A percentile compares a stretch with the other conserved stretches of the same genome.
Conservation (phyloP, 225 moss, liverwort and hornwort species). For the Thuidium tamariscinum region DNA sequence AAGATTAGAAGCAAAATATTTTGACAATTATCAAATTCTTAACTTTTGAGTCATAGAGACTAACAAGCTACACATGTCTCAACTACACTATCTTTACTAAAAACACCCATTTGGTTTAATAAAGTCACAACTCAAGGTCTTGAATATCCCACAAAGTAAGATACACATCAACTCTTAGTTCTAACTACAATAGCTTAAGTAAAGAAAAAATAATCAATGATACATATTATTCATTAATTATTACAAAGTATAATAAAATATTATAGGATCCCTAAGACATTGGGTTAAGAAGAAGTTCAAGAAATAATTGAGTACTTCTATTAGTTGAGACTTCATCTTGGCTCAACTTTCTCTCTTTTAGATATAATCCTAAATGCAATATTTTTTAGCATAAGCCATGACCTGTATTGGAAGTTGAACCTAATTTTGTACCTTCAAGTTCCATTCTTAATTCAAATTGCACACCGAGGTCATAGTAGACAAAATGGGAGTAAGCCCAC, state of each 20-base stretch:
- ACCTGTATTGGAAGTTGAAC: neutral
- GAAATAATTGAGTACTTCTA: too few relatives aligned
- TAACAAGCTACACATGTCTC: neutral
- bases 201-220: neutral
- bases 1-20: neutral
- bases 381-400: neutral
- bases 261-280: accelerated
- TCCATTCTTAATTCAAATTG: neutral
- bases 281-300: neutral
- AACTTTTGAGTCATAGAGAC: neutral
- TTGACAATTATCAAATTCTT: neutral
- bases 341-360: neutral
- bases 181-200: neutral
- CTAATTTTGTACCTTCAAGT: neutral
- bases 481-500: too few relatives aligned
- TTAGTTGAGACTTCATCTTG: neutral
- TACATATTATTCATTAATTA: too few relatives aligned
- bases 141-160: neutral
- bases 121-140: too few relatives aligned
- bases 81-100: neutral
- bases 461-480: neutral
- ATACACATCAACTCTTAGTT: neutral
- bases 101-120: too few relatives aligned
- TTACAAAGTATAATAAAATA: neutral
- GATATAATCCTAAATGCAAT: neutral